Base-by-base conservation (phyloP, 257 asterid genomes). In the Linaria vulgaris region DNA sequence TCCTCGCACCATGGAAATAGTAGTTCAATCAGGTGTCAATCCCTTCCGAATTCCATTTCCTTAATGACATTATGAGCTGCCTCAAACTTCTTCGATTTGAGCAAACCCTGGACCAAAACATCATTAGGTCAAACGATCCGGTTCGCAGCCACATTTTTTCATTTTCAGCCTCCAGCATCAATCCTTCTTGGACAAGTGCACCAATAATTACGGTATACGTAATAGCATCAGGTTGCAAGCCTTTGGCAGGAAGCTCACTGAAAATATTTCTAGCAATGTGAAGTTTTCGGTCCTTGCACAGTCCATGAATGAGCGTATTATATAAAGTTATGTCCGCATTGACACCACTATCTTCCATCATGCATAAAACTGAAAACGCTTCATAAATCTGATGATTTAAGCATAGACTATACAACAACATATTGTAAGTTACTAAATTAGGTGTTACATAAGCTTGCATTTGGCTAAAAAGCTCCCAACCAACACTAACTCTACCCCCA, bases 391-490 rank as follows among this genome's bases (percentile, higher is more conserved):
- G 53, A 11, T 23, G 19, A 22, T 10, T 55, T 47, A 1, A 52
- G 51, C 62, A 53, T 17, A 52, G 53, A 17, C 69, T 62, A 34
- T 64, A 12, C 15, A 66, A 25, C 10, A 66, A 17, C 6, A 45
- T 56, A 17, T 4, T 24, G 9, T 20, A 55, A 44, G 64, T 56
- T n/a, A 44, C 49, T 14, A 44, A 15, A 45, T 23, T 11, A 17
- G 57, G 71, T 31, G 48, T 9, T 8, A 63, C n/a, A 0, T 14
- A 23, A 20, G 49, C 61, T 21, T 24, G 39, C 74, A 73, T 56
- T 37, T 73, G 59, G 17, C 62, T 14, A 0, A 44, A 69, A 49
- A 74, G 59, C 16, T 69, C 41, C 34, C 30, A 34, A 1, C 61
- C 60, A 74, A 23, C 23, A 53, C 8, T 10, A n/a, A 16, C 63